Conservation (phyloP, 345 rosid genomes). For the Carallia brachiata region DNA sequence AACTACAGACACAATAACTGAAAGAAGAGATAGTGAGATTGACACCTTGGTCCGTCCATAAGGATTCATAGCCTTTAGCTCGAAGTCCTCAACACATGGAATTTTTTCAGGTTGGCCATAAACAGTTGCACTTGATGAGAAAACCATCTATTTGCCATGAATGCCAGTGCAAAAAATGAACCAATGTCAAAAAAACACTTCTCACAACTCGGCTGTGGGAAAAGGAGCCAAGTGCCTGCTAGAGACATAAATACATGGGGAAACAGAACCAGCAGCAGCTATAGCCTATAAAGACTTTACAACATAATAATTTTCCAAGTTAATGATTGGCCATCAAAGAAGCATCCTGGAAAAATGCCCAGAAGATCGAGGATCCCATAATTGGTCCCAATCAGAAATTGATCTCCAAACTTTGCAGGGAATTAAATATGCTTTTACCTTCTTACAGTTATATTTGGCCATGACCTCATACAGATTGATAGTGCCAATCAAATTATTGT, state of each 20-base stretch:
- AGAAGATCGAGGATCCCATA: too few species aligned
- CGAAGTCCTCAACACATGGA: conserved; percentile 77
- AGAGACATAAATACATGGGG: too few species aligned
- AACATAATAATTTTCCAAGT: neutral
- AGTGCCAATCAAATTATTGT: conserved; percentile 71
- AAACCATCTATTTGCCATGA: conserved; percentile 56
- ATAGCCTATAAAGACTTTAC: neutral
- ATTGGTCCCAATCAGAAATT: neutral
- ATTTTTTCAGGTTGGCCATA: conserved; percentile 91
- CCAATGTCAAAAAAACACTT: neutral
- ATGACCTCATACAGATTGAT: conserved; percentile 67
- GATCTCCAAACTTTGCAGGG: neutral
- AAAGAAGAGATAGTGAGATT: neutral
- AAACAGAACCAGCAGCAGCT: too few species aligned
- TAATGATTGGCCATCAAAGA: neutral
- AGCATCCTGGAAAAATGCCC: neutral
- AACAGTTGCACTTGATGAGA: conserved; percentile 97
- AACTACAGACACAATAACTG: neutral
- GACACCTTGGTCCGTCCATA: conserved; percentile 89
- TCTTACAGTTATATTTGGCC: conserved; percentile 74
- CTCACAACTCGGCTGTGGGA: neutral
- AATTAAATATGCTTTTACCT: conserved; percentile 29
- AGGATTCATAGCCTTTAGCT: conserved; percentile 80
- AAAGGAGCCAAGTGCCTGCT: too few species aligned
- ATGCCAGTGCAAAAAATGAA: neutral